Evolutionary conservation across 345 rosid species (phyloP), one percentile per base, ranked within the genome.

Genomic region (Brassica rapa): DNA sequence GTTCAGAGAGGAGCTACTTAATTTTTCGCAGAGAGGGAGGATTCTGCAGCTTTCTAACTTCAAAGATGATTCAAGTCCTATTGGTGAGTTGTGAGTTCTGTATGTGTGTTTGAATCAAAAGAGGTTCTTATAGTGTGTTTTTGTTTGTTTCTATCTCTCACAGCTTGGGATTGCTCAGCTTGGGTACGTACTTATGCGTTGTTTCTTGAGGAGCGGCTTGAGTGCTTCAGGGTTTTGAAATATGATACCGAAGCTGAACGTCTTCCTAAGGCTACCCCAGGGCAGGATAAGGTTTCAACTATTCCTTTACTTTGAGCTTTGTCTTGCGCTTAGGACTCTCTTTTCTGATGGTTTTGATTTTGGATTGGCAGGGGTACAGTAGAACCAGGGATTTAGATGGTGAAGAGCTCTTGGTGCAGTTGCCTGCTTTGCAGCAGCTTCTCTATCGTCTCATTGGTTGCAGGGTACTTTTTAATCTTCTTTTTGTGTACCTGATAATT

Each of bases 151-250:
- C 7, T 12, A 43, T 66, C 6, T 3, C 6, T 74, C 61, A 43
- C 83, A 96, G 98, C 99, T 30, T 96, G 99, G 99, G 99, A 96
- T 87, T 96, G 96, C 86, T 96, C 99, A 62, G 97, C 95, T 39
- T 96, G 99, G 99, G 98, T 90, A 32, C 98, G 98, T 66, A 89
- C 99, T 35, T 96, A 93, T 87, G 97, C 97, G 16, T 84, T 89
- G 70, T 93, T 89, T 85, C 85, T 96, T 82, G 98, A 96, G 87
- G 98, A 93, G 72, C 88, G 95, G 43, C 96, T 96, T 46, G 97
- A 93, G 86, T 96, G 98, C 81, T 93, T 96, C 74, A 90, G 88
- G 88, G 85, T 88, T 76, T 78, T 96, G 19, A 93, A 84, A 82
- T 93, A 96, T 86, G 99, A 96, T 73, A 90, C 93, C 73, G 99